Conservation (phyloP, 352 stramenopile genomes). For the Pythium sp. region DNA sequence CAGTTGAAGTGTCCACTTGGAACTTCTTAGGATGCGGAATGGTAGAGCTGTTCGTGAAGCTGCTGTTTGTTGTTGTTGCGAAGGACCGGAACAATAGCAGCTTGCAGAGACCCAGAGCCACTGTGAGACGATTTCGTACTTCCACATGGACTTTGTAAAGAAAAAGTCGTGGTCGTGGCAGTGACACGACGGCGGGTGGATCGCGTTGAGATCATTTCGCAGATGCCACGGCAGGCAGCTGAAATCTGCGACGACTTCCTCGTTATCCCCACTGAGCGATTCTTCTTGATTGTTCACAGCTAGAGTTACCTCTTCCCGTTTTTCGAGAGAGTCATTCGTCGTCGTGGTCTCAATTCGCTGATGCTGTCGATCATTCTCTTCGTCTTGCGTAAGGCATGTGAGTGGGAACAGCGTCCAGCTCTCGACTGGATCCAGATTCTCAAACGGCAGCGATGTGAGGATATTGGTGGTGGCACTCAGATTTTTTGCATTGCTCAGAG, state of each 20-base stretch:
- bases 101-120: conserved; percentile 29
- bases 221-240: conserved; percentile 26
- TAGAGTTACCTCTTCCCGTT: too few species aligned
- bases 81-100: neutral
- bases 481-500: neutral
- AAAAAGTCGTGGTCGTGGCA: conserved; percentile 25
- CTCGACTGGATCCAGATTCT: neutral
- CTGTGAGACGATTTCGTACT: conserved; percentile 23
- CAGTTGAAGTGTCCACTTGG: neutral
- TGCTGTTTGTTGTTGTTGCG: neutral
- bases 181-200: conserved; percentile 25
- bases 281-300: too few species aligned
- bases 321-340: too few species aligned
- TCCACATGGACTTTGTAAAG: conserved; percentile 14
- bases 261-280: neutral
- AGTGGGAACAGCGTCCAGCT: conserved; percentile 12
- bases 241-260: neutral
- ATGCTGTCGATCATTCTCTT: neutral
- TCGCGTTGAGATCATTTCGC: conserved; percentile 25
- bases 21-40: neutral
- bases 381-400: neutral
- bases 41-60: neutral
- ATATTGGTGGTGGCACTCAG: too few species aligned
- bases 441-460: neutral
- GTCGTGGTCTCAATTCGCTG: too few species aligned